Conservation (phyloP, 148 eudicot genomes). For the Amaranthus cruentus region DNA sequence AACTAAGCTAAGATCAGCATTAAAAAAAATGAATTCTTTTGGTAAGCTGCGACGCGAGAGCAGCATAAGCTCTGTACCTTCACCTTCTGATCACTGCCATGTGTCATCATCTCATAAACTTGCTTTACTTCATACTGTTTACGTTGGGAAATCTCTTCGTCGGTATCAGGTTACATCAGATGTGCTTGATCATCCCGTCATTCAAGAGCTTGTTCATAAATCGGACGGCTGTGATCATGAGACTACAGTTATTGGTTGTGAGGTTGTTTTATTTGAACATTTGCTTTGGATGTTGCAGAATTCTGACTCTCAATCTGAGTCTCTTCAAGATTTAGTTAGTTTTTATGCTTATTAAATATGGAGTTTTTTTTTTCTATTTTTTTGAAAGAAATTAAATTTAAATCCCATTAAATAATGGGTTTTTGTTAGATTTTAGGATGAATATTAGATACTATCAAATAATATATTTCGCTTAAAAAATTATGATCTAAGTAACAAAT, state of each 20-base stretch:
- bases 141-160: constrained; percentile 61
- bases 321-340: neutral
- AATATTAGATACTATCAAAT: no score
- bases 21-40: constrained; percentile 64
- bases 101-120: constrained; percentile 7
- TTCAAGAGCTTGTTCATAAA: constrained; percentile 21
- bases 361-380: neutral
- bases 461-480: no score
- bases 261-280: constrained; percentile 5
- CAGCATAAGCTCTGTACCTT: constrained; percentile 20
- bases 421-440: no score
- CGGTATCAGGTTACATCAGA: constrained; percentile 52
- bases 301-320: constrained; percentile 2
- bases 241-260: neutral
- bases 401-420: no score
- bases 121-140: constrained; percentile 39
- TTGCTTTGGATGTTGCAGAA: constrained; percentile 7
- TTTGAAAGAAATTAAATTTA: neutral
- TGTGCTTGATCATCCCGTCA: constrained; percentile 33
- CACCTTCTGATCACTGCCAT: constrained; percentile 7
- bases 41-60: constrained; percentile 16
- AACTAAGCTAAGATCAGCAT: constrained; percentile 35
- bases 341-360: neutral
- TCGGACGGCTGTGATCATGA: constrained; percentile 11
- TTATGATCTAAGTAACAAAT: no score